phyloP scores from a whole-genome alignment of 257 asterid genomes.

The Sherardia arvensis region DNA sequence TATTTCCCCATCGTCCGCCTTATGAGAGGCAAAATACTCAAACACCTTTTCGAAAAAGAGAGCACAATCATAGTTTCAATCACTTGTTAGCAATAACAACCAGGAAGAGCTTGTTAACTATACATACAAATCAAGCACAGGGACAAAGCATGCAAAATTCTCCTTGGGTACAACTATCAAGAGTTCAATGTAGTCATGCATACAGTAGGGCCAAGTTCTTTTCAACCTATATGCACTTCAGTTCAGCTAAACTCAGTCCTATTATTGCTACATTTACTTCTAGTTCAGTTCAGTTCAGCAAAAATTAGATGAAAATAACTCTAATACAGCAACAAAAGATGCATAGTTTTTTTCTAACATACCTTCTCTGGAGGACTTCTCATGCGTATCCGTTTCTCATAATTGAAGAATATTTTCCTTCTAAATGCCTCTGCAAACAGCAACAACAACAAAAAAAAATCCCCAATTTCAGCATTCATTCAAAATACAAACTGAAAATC shows the following conservation, averaged over 20 bases:
- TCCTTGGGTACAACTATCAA: background rate
- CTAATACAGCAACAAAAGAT: no score
- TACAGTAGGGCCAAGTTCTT: background rate
- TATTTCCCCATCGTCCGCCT: slow-evolving; percentile 44
- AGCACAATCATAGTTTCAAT: background rate
- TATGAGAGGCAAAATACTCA: slow-evolving; percentile 70
- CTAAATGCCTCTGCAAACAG: slow-evolving; percentile 53
- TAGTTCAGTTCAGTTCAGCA: background rate
- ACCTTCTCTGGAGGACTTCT: slow-evolving; percentile 98
- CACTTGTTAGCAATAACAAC: background rate
- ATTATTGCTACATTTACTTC: background rate
- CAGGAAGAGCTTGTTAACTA: background rate
- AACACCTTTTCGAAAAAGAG: slow-evolving; percentile 46
- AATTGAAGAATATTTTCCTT: slow-evolving; percentile 70
- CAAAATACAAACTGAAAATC: background rate
- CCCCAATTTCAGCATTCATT: background rate
- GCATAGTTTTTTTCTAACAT: background rate
- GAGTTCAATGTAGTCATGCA: no score
- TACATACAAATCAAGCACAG: background rate
- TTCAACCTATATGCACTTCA: background rate
- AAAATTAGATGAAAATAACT: no score
- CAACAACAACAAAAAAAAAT: slow-evolving; percentile 3
- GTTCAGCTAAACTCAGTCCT: background rate
- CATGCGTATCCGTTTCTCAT: slow-evolving; percentile 87
- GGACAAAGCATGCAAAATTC: no score